Conservation (phyloP, 148 eudicot species). For the Fagopyrum tataricum region DNA sequence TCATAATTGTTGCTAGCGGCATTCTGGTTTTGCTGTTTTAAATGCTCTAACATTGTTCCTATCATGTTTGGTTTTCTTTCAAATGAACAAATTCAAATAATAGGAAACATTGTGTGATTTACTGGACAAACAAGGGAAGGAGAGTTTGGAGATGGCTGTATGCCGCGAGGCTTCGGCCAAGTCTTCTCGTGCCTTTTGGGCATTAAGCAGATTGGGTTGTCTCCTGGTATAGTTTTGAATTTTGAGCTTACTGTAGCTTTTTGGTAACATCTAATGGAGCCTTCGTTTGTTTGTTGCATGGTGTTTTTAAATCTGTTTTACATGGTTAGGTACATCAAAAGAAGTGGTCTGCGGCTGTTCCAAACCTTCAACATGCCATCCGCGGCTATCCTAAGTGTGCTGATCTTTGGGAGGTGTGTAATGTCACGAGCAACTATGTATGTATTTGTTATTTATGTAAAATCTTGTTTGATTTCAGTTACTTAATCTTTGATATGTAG, state of each 20-base stretch:
- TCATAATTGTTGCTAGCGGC: not conserved
- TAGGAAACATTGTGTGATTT: slow-evolving; percentile 84
- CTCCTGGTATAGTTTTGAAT: slow-evolving; percentile 45
- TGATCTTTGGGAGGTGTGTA: slow-evolving; percentile 92
- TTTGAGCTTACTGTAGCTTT: not conserved
- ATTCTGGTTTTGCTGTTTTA: not conserved
- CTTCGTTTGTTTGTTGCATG: not conserved
- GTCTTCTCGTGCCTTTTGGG: slow-evolving; percentile 96
- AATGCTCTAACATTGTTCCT: not conserved
- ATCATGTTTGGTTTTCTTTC: not conserved
- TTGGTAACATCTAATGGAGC: not conserved
- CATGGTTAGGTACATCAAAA: slow-evolving; percentile 58
- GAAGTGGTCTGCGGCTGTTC: slow-evolving; percentile 88
- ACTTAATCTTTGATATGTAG: slow-evolving; percentile 25
- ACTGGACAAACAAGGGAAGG: slow-evolving; percentile 67
- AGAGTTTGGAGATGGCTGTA: slow-evolving; percentile 69
- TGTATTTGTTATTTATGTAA: slow-evolving; percentile 1
- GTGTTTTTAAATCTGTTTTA: not conserved
- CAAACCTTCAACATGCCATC: slow-evolving; percentile 82
- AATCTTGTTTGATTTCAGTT: slow-evolving; percentile 1
- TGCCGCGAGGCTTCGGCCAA: slow-evolving; percentile 81
- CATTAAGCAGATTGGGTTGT: slow-evolving; percentile 72
- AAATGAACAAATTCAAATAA: not conserved
- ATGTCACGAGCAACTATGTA: slow-evolving; percentile 7
- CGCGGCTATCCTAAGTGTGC: slow-evolving; percentile 78